phyloP scores from a whole-genome alignment of 768 basidiomycete genomes.

The Coprinopsis cinerea region DNA sequence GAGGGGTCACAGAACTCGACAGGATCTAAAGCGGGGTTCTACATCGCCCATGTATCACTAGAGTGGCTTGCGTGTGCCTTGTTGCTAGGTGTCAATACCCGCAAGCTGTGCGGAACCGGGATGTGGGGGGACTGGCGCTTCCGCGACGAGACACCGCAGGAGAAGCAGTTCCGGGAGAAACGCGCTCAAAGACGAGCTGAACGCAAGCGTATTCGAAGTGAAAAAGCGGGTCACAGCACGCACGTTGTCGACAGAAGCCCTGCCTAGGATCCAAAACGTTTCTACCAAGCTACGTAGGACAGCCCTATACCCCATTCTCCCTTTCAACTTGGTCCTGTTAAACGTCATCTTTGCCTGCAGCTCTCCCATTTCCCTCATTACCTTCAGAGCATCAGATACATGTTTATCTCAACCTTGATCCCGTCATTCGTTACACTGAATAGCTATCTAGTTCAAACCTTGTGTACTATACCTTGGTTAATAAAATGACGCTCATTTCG shows the following conservation, averaged over 20 bases:
- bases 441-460: no score
- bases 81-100: slow-evolving; percentile 25
- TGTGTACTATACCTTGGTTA: no score
- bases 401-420: no score
- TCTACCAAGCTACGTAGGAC: no score
- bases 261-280: neutral
- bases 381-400: no score
- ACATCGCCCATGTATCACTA: slow-evolving; percentile 36
- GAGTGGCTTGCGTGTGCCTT: slow-evolving; percentile 31
- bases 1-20: slow-evolving; percentile 27
- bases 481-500: no score
- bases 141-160: slow-evolving; percentile 26
- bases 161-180: slow-evolving; percentile 20
- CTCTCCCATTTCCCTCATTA: no score
- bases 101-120: slow-evolving; percentile 28
- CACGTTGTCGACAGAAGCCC: neutral
- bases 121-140: slow-evolving; percentile 23
- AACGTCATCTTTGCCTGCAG: no score
- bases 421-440: no score
- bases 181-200: neutral
- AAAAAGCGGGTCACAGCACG: neutral
- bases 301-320: no score
- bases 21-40: slow-evolving; percentile 33
- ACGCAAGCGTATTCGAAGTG: neutral
- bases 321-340: no score